Evolutionary conservation across 2,329 filamentous ascomycete genomes (phyloP), one percentile per base, ranked within the genome.

Genomic region (Alternaria consortialis): DNA sequence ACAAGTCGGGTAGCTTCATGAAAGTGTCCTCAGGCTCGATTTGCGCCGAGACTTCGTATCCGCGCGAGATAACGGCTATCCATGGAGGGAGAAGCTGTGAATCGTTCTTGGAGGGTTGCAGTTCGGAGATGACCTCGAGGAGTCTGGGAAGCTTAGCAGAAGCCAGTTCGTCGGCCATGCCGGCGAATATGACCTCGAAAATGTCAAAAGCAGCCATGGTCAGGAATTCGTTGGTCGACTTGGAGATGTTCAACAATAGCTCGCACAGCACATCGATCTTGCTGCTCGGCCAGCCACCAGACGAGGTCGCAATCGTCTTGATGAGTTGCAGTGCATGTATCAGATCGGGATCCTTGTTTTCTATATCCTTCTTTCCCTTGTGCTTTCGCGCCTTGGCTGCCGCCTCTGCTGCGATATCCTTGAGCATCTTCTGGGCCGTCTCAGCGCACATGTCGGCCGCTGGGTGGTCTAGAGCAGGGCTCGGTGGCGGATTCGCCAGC

Each of bases 201-300:
- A 98, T 94, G 67, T 97, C 94, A 71, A 99, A 97, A 0, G 94
- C 91, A 11, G 92, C 91, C 90, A 98, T 96, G 32, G 94, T 97
- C 84, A 99, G 90, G 78, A 94, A 97, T 77, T 98, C 94, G 77
- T 96, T 97, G 78, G 89, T 95, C 8, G 91, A 94, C 74, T 90
- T 90, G 31, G 94, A 94, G 63, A 98, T 97, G 68, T 89, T 89
- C 68, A 99, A 87, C 59, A 99, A 82, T 55, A 97, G 82, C 79
- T 98, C 94, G 78, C 94, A 97, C 34, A 99, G 83, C 2, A 90
- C 85, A 80, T 99, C 95, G 56, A 97, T 97, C 81, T 97, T 97
- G 82, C 91, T 93, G 82, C 91, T 97, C 1, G 95, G 95, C 95
- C 95, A 99, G 52, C 95, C 95, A 40, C 93, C 92, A 60, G 93